These are phyloP conservation scores for Paramecium bursaria DNA, from an alignment of 73 alveolate species.

Conservation along the genomic window DNA sequence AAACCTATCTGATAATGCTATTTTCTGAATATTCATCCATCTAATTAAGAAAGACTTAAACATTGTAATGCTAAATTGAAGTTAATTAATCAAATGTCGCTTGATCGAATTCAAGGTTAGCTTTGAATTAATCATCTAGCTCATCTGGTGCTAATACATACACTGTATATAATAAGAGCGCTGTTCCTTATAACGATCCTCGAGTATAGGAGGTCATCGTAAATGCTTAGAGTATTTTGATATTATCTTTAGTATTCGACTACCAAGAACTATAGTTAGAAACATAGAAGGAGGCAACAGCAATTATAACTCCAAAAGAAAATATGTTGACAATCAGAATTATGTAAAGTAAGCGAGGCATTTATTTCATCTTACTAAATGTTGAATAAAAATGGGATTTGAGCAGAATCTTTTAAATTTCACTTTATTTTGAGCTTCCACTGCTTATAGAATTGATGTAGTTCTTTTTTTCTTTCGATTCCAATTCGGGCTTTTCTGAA, in stretches of 20 bases:
- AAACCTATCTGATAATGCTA: conserved; percentile 25
- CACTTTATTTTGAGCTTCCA: conserved; percentile 21
- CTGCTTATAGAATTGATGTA: conserved; percentile 40
- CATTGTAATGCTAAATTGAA: conserved; percentile 7
- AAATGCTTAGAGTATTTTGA: conserved; percentile 42
- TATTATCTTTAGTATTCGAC: conserved; percentile 3
- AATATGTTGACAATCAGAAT: background rate
- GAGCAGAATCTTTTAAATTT: conserved; percentile 5
- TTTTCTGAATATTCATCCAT: conserved; percentile 60
- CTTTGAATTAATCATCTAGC: no score
- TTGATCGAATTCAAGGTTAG: background rate
- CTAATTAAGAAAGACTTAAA: background rate
- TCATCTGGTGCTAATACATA: no score
- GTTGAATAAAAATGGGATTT: conserved; percentile 44
- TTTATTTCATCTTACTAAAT: conserved; percentile 7
- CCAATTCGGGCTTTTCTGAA: conserved; percentile 6
- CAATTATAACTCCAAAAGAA: background rate
- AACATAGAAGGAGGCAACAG: background rate
- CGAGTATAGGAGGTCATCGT: conserved; percentile 35
- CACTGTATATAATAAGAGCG: conserved; percentile 5
- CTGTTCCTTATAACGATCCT: conserved; percentile 46
- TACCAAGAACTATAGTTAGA: conserved; percentile 15
- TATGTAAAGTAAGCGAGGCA: conserved; percentile 16
- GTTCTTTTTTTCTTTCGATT: background rate
- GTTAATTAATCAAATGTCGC: conserved; percentile 1